These are phyloP conservation scores for Cladosporium austrohemisphaericum DNA, from an alignment of 2,329 filamentous ascomycete genomes.

Conservation along the genomic window DNA sequence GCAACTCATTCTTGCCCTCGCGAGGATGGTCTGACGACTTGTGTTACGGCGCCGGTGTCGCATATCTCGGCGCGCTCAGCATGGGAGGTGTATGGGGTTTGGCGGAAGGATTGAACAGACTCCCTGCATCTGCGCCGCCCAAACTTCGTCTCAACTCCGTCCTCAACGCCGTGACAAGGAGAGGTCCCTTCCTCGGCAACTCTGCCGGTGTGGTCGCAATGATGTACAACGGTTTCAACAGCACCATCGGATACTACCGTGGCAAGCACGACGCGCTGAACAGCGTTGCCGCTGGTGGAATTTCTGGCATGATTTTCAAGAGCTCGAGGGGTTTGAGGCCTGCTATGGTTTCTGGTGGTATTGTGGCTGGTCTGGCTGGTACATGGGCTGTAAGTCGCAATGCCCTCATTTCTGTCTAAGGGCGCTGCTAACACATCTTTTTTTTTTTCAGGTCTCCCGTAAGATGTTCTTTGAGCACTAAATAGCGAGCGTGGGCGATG, in stretches of 20 bases:
- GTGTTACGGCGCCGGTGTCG: constrained; percentile 94
- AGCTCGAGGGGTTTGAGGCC: constrained; percentile 84
- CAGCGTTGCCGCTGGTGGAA: constrained; percentile 75
- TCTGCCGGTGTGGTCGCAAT: constrained; percentile 93
- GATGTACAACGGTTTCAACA: constrained; percentile 92
- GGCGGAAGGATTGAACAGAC: constrained; percentile 77
- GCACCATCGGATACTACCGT: constrained; percentile 70
- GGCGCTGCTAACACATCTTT: not conserved
- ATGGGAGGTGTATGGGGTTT: constrained; percentile 90
- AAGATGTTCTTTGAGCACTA: constrained; percentile 15
- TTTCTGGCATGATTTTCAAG: constrained; percentile 95
- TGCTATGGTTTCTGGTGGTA: constrained; percentile 90
- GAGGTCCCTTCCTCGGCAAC: constrained; percentile 94
- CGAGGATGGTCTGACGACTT: constrained; percentile 97
- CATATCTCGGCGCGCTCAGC: constrained; percentile 82
- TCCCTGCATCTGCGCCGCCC: constrained; percentile 68
- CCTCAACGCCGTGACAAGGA: constrained; percentile 86
- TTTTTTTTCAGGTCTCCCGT: constrained; percentile 3
- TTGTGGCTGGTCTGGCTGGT: constrained; percentile 81
- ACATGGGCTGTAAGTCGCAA: constrained; percentile 78
- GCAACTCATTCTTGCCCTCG: constrained; percentile 83
- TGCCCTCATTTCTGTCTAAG: not conserved
- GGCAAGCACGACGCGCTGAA: constrained; percentile 89
- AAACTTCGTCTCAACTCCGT: constrained; percentile 92
- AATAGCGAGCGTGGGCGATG: not conserved